Conservation (phyloP, 1,139 yeast genomes). For the Saccharomyces hybrid region DNA sequence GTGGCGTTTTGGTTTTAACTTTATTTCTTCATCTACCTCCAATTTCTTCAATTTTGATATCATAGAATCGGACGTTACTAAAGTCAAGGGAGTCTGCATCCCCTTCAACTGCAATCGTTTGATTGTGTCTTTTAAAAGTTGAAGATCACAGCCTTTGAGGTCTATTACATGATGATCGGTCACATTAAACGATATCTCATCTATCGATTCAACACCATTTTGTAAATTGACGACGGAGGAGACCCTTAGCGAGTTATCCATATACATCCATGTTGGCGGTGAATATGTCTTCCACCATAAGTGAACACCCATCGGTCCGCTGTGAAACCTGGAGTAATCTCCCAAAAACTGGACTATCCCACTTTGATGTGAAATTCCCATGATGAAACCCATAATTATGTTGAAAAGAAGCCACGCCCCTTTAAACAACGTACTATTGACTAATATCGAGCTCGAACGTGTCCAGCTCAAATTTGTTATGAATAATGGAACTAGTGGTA, state of each 20-base stretch:
- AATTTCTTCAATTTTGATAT: constrained; percentile 20
- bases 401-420: constrained; percentile 61
- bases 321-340: constrained; percentile 26
- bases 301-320: constrained; percentile 33
- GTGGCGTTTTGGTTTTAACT: not conserved
- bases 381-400: constrained; percentile 45
- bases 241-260: constrained; percentile 28
- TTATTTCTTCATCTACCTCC: constrained; percentile 2
- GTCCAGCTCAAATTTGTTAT: constrained; percentile 33
- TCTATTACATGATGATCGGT: constrained; percentile 31
- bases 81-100: constrained; percentile 17
- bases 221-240: constrained; percentile 25
- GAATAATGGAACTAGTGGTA: constrained; percentile 68
- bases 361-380: constrained; percentile 85
- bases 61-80: constrained; percentile 47
- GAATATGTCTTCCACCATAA: constrained; percentile 93
- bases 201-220: constrained; percentile 14
- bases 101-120: constrained; percentile 6
- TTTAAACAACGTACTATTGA: constrained; percentile 18
- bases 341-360: constrained; percentile 68
- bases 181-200: constrained; percentile 13
- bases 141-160: constrained; percentile 33
- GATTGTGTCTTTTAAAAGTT: constrained; percentile 23
- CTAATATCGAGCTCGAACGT: not conserved
- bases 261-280: constrained; percentile 85